phyloP scores from a whole-genome alignment of 106 monocot species.

The Agapanthus africanus region DNA sequence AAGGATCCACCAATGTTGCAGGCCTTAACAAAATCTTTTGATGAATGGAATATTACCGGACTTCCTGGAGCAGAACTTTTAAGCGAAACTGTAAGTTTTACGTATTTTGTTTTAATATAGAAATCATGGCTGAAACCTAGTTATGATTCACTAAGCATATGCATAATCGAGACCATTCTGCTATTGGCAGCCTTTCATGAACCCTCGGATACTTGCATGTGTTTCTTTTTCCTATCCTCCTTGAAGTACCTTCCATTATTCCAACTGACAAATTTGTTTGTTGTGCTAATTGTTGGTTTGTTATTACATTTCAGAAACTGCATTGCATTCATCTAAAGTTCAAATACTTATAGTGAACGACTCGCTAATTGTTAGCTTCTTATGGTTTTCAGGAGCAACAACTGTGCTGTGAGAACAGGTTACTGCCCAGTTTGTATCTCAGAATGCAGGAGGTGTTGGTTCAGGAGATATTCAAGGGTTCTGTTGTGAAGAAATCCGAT shows the following conservation, averaged over 20 bases:
- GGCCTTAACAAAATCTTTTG: slow-evolving; percentile 24
- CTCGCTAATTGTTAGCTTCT: no score
- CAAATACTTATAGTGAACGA: no score
- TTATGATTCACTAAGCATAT: no score
- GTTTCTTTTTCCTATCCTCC: no score
- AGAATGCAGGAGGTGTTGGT: slow-evolving; percentile 66
- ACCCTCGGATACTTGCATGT: no score
- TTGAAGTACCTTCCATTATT: no score
- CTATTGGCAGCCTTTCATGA: no score
- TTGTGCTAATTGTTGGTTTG: no score
- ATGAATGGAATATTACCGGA: slow-evolving; percentile 88
- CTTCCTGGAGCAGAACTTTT: slow-evolving; percentile 84
- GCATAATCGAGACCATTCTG: no score
- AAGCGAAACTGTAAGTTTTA: slow-evolving; percentile 63
- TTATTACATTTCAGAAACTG: no score
- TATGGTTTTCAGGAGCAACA: slow-evolving; percentile 42
- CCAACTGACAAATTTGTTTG: no score
- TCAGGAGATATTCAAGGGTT: slow-evolving; percentile 56
- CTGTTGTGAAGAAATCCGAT: slow-evolving; percentile 43
- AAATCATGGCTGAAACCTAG: background rate
- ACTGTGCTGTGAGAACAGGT: slow-evolving; percentile 50
- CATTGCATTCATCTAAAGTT: no score
- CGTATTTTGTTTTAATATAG: background rate
- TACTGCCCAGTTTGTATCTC: slow-evolving; percentile 52
- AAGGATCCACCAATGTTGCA: slow-evolving; percentile 35